Evolutionary conservation across 2,329 filamentous ascomycete genomes (phyloP).

Genomic region (Proliferodiscus dingleyae): DNA sequence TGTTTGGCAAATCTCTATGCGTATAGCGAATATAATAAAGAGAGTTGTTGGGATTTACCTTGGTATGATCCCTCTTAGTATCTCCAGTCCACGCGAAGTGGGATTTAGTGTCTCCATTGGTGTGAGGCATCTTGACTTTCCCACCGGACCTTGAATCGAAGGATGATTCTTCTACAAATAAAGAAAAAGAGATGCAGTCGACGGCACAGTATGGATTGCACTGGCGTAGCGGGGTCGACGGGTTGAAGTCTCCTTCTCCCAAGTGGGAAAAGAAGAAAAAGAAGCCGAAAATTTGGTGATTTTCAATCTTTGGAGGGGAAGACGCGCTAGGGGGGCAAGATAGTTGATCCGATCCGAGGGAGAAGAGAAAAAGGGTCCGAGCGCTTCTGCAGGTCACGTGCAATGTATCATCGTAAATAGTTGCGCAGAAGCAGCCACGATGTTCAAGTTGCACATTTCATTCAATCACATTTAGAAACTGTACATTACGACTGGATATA

Average conservation of each 20-base stretch:
- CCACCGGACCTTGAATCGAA: too few relatives aligned
- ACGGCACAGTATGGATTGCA: conserved; percentile 37
- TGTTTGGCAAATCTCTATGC: too few relatives aligned
- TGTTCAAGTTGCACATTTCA: too few relatives aligned
- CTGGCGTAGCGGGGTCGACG: conserved; percentile 46
- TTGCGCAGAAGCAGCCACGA: too few relatives aligned
- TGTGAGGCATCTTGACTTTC: conserved; percentile 68
- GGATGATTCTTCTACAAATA: conserved; percentile 31
- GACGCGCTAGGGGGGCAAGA: not conserved
- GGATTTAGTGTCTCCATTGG: conserved; percentile 57
- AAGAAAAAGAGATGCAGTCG: conserved; percentile 35
- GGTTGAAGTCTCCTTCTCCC: conserved; percentile 55
- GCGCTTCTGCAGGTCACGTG: too few relatives aligned
- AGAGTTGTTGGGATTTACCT: conserved; percentile 19
- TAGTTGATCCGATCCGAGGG: conserved; percentile 6
- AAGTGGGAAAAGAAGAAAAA: conserved; percentile 43
- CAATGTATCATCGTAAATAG: too few relatives aligned
- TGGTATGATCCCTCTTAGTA: conserved; percentile 67
- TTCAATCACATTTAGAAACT: too few relatives aligned
- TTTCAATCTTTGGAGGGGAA: conserved; percentile 9
- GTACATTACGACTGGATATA: too few relatives aligned
- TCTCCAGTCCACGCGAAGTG: conserved; percentile 40
- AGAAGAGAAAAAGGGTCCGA: too few relatives aligned
- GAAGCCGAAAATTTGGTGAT: conserved; percentile 12
- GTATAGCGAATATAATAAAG: too few relatives aligned